Evolutionary conservation across 768 basidiomycete species (phyloP).

Genomic region (Pisolithus tinctorius): DNA sequence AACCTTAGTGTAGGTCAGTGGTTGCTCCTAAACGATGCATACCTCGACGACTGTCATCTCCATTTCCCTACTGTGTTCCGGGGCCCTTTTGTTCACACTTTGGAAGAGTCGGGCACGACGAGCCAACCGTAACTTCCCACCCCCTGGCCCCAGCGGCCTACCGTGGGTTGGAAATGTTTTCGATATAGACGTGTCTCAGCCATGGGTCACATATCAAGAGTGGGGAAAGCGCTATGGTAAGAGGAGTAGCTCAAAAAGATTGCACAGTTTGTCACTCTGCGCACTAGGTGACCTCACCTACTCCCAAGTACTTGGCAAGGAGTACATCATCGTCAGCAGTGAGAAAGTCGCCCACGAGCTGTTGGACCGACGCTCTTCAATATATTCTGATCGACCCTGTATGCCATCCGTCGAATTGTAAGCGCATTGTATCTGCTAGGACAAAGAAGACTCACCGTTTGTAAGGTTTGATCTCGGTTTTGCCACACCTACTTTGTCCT

Average conservation of each 20-base stretch:
- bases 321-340: constrained; percentile 19
- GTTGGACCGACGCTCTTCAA: constrained; percentile 19
- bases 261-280: neutral
- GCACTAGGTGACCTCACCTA: neutral
- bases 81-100: no score
- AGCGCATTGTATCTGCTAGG: neutral
- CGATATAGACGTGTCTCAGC: constrained; percentile 4
- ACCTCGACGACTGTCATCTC: no score
- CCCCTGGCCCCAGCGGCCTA: constrained; percentile 12
- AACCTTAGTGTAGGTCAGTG: no score
- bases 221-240: neutral
- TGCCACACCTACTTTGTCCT: no score
- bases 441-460: no score
- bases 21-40: no score
- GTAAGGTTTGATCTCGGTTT: no score
- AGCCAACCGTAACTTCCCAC: neutral
- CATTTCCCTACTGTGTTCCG: no score
- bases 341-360: constrained; percentile 18
- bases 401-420: constrained; percentile 1
- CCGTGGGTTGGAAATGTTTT: constrained; percentile 12
- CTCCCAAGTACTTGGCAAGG: neutral
- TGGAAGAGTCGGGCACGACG: no score
- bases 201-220: constrained; percentile 10
- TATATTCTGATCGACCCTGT: constrained; percentile 23
- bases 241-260: neutral